Evolutionary conservation across 352 stramenopile species (phyloP).

Genomic region (Pythium myriotylum): DNA sequence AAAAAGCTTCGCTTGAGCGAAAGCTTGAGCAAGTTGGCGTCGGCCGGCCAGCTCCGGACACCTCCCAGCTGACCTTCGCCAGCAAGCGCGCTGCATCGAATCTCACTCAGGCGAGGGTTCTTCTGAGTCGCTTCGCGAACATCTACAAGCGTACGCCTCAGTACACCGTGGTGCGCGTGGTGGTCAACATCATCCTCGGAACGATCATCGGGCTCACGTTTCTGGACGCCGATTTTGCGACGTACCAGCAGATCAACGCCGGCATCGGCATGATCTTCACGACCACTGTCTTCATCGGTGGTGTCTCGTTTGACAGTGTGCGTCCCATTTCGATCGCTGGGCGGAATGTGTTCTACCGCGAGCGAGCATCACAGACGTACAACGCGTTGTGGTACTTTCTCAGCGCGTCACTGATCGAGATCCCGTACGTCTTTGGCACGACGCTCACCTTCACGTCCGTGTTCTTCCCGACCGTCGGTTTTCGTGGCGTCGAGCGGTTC

Average conservation of each 20-base stretch:
- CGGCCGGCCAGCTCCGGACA: not conserved
- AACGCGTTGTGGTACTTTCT: constrained; percentile 78
- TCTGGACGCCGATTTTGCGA: constrained; percentile 21
- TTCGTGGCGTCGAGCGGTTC: constrained; percentile 19
- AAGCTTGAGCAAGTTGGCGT: constrained; percentile 11
- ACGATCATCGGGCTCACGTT: constrained; percentile 65
- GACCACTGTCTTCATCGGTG: constrained; percentile 59
- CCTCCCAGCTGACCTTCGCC: constrained; percentile 17
- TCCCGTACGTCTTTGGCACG: constrained; percentile 34
- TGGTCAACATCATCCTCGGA: constrained; percentile 55
- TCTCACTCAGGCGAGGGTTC: constrained; percentile 24
- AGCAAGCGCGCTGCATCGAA: constrained; percentile 17
- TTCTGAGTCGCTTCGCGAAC: constrained; percentile 17
- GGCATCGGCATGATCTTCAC: constrained; percentile 74
- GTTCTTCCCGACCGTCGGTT: constrained; percentile 36
- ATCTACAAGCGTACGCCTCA: constrained; percentile 70
- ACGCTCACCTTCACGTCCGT: constrained; percentile 31
- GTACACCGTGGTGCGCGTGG: constrained; percentile 63
- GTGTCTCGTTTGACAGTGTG: constrained; percentile 62
- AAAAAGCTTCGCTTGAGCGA: constrained; percentile 9
- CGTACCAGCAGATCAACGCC: constrained; percentile 29
- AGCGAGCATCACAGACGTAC: constrained; percentile 91
- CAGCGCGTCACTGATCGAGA: constrained; percentile 62
- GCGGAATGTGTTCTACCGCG: constrained; percentile 90
- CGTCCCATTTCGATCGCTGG: constrained; percentile 65